Base-by-base conservation (phyloP, 2,329 filamentous ascomycete genomes). In the Talaromyces rugulosus region DNA sequence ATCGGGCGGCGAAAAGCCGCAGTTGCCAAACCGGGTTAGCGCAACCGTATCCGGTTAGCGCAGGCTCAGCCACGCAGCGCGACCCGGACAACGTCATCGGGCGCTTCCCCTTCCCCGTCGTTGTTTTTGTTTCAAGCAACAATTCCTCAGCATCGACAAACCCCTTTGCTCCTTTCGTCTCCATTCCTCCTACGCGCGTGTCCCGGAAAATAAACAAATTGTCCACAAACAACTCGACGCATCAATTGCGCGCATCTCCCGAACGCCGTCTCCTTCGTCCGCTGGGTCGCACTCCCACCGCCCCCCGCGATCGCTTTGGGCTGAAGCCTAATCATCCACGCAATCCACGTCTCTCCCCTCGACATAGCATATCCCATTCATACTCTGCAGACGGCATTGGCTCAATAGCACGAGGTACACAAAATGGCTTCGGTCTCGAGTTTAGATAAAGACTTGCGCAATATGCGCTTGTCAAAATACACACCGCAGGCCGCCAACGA, bases 371-470 rank as follows among this genome's bases (percentile, higher is more conserved):
- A 44, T 16, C 12, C 14, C 14, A 47, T 56, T 28, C 14, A 51
- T 34, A 34, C 44, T 30, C 50, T 58, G 4, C 51, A 58, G 28
- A 27, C 27, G 18, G 30, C 55, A 36, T 47, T 52, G 28, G 11
- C 31, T 34, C 23, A 30, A 12, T n/a, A 18, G 12, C n/a, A 31
- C n/a, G 51, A 52, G 31, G 36, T n/a, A 58, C 12, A 58, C 64
- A 74, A 58, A 67, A 98, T 98, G 94, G 93, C 94, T 69, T 96
- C 94, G 44, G 94, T 98, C 34, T 86, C 91, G 66, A 96, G 92
- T 66, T 82, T 99, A 64, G 95, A 98, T 79, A 94, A 94, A 77
- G 95, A 99, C 81, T 84, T 99, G 87, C 91, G 91, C 83, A 92
- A 88, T 75, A 78, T 98, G 84, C 93, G 95, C 77, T 83, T 96